A percentile compares a stretch with the other conserved stretches of the same genome.
Conservation (phyloP, 2,329 filamentous ascomycete genomes). For the Aspergillus ustus region DNA sequence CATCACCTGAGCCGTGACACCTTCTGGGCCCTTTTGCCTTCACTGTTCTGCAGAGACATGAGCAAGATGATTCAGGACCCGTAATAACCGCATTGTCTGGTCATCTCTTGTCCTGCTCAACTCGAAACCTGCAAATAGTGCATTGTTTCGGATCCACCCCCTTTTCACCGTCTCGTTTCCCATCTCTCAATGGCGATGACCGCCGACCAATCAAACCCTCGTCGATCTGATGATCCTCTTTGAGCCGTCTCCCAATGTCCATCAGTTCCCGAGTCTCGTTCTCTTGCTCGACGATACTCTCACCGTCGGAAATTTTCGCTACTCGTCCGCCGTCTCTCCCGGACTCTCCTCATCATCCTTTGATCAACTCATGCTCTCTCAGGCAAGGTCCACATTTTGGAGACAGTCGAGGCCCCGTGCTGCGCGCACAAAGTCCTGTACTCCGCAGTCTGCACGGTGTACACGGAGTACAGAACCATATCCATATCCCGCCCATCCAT, state of each 20-base stretch:
- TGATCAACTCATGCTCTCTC: neutral
- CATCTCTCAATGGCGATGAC: constrained; percentile 6
- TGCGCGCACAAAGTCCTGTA: neutral
- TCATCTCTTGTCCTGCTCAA: neutral
- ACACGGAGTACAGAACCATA: neutral
- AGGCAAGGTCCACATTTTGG: neutral
- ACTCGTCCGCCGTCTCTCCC: neutral
- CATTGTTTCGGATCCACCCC: constrained; percentile 4
- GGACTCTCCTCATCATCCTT: neutral
- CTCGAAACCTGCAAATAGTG: neutral
- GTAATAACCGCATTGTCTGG: neutral
- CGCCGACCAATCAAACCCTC: constrained; percentile 22
- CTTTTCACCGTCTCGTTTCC: constrained; percentile 3
- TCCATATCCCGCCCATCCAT: neutral
- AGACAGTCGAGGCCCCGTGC: neutral
- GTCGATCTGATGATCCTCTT: constrained; percentile 29
- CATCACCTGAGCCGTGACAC: neutral
- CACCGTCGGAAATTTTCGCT: constrained; percentile 13
- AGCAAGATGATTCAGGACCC: neutral
- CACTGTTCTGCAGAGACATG: neutral
- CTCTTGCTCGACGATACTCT: neutral
- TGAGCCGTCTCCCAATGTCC: constrained; percentile 21
- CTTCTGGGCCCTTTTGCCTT: neutral
- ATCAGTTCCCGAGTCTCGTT: constrained; percentile 8
- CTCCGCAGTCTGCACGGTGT: neutral